These are phyloP conservation scores for Iris macrosiphon DNA, from an alignment of 106 monocot species.

Conservation along the genomic window DNA sequence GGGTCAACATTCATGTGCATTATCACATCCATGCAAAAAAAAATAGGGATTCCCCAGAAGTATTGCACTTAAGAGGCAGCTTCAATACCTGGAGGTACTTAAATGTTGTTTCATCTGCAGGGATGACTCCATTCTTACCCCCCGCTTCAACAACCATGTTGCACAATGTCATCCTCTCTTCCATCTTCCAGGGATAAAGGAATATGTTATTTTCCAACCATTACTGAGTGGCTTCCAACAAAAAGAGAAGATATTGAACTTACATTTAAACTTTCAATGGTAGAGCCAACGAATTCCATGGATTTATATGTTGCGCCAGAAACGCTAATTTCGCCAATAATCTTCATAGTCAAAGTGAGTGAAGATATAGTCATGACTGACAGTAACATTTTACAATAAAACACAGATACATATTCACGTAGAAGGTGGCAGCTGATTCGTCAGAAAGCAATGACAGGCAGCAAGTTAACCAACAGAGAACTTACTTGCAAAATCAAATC, in stretches of 20 bases:
- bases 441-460: too few relatives aligned
- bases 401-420: too few relatives aligned
- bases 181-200: slow-evolving; percentile 51
- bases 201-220: too few relatives aligned
- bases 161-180: slow-evolving; percentile 96
- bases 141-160: slow-evolving; percentile 99
- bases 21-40: too few relatives aligned
- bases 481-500: slow-evolving; percentile 95
- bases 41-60: too few relatives aligned
- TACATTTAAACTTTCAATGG: slow-evolving; percentile 81
- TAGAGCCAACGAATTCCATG: slow-evolving; percentile 94
- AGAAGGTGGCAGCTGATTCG: too few relatives aligned
- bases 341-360: slow-evolving; percentile 33
- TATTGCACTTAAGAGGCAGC: too few relatives aligned
- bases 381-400: too few relatives aligned
- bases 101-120: slow-evolving; percentile 82
- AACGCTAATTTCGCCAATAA: slow-evolving; percentile 96
- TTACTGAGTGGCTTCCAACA: too few relatives aligned
- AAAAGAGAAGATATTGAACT: not conserved
- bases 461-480: slow-evolving; percentile 1
- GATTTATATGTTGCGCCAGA: slow-evolving; percentile 93
- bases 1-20: too few relatives aligned
- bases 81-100: slow-evolving; percentile 87
- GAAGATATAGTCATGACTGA: not conserved
- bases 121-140: slow-evolving; percentile 93